Evolutionary conservation across 2,329 filamentous ascomycete genomes (phyloP), one percentile per base, ranked within the genome.

Genomic region (Exophiala viscosa): DNA sequence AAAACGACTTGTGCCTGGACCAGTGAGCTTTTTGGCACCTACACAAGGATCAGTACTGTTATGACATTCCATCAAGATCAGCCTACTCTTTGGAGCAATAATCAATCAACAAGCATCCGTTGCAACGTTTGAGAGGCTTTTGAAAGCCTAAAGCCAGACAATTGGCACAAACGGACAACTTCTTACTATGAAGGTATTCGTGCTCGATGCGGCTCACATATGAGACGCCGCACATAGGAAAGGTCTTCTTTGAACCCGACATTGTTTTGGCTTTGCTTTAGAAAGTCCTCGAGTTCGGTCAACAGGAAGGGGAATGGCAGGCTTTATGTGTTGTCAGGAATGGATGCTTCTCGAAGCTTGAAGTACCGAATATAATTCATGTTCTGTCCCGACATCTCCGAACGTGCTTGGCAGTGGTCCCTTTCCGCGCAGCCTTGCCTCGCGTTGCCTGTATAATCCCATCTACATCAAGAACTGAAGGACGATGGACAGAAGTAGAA

Each of bases 21-120:
- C 64, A 66, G 38, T 66, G 55, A 20, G 53, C 57, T 45, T 63
- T 64, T 48, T 66, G 64, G 46, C 64, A 66, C 13, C 58, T 60
- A 34, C 2, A 14, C 23, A 13, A 14, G 9, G 13, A 40, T 55
- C 34, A 52, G 34, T 20, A 33, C 20, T 40, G 5, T 42, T 32
- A 11, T 3, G 3, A 41, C 17, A 4, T 31, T 23, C 34, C 10
- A 20, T 17, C 11, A 6, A 23, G 40, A 20, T 28, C 9, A 9
- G 15, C 52, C 17, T 50, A 58, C 52, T 62, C 60, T 50, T 58
- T 61, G 14, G 57, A 60, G 45, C 60, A 62, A 35, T 62, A 62
- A 46, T 61, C 60, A 20, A 62, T 54, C 38, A 62, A 39, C 28
- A 52, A 20, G 39, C 60, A 62, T 5, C 54, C 60, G 40, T 57